A percentile compares a stretch with the other conserved stretches of the same genome.
These are phyloP conservation scores for Endotrypanum monterogeii DNA, from an alignment of 208 protist species.

Conservation along the genomic window DNA sequence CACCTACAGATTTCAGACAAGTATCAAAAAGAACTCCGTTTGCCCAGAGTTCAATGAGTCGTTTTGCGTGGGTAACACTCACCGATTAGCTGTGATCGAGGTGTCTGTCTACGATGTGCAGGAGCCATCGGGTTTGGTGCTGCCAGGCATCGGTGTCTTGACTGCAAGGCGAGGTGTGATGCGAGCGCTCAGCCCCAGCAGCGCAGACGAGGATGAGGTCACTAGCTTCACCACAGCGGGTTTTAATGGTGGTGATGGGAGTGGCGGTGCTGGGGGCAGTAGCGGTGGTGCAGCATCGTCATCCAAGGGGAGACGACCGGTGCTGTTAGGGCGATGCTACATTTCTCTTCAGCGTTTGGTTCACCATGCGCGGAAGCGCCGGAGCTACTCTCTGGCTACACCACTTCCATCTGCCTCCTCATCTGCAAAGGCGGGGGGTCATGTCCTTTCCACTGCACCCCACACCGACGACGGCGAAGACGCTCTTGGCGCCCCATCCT, in stretches of 20 bases:
- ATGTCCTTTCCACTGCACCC: neutral
- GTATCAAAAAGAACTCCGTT: conserved; percentile 43
- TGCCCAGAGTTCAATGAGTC: conserved; percentile 54
- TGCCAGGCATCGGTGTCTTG: conserved; percentile 29
- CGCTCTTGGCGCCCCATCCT: neutral
- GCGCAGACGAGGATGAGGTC: conserved; percentile 12
- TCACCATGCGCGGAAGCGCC: conserved; percentile 43
- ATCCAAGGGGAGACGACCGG: neutral
- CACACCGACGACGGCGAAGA: neutral
- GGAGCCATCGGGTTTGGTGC: conserved; percentile 34
- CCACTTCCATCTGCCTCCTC: conserved; percentile 12
- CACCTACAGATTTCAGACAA: conserved; percentile 72
- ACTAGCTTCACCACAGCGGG: neutral
- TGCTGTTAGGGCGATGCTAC: conserved; percentile 68
- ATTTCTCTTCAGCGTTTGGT: conserved; percentile 67
- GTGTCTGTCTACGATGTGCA: conserved; percentile 58
- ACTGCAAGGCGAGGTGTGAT: conserved; percentile 25
- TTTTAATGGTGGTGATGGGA: neutral
- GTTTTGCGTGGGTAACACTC: conserved; percentile 80
- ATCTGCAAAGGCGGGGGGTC: neutral
- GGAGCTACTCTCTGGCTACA: conserved; percentile 46
- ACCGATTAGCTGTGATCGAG: conserved; percentile 76
- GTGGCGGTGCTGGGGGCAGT: neutral
- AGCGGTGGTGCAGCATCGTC: conserved; percentile 1
- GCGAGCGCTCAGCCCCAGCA: conserved; percentile 10